Base-by-base conservation (phyloP, 1,139 yeast genomes). In the Diutina siamensis region DNA sequence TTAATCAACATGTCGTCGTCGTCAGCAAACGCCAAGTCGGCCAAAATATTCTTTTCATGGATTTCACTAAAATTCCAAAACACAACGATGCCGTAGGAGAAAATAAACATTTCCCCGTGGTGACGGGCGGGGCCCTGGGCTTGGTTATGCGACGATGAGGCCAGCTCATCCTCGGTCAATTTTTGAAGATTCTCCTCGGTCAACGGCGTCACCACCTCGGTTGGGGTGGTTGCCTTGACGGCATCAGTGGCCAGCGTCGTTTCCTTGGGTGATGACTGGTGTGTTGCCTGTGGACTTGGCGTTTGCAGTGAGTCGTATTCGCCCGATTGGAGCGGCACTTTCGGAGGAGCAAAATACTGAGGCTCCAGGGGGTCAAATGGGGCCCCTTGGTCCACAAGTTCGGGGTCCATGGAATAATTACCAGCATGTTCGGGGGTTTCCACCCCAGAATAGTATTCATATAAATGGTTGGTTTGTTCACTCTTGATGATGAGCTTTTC, bases 51-150 rank as follows among this genome's bases (percentile, higher is more conserved):
- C 65, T 89, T 88, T 57, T 92, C 98, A 57, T 92, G 97, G 10
- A 78, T 71, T 58, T 88, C 97, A 2, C 94, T 81, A 54, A 92
- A 88, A 59, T 92, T 92, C 98, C 98, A 92, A 57, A 92, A 89
- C 15, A 92, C 97, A 18, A 92, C 87, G 20, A 92, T 95, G 15
- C 98, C 98, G 58, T 92, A 92, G 47, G 80, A 80, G 59, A 92
- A 81, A 5, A 92, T 76, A 57, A 92, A 92, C 72, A 92, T 74
- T 57, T 92, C 97, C 0, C 96, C 97, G 49, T 71, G 74, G 60
- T 86, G 95, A 52, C 81, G 83, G 17, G 79, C 69, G 32, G 34
- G 34, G 15, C 34, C 34, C 12, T 31, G 34, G 4, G 15, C 34
- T n/a, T 9, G 15, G 5, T 13, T 5, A n/a, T 4, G 13, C 5